Base-by-base conservation (phyloP, 228 moss, liverwort and hornwort species). In the Sphagnum magellanicum region DNA sequence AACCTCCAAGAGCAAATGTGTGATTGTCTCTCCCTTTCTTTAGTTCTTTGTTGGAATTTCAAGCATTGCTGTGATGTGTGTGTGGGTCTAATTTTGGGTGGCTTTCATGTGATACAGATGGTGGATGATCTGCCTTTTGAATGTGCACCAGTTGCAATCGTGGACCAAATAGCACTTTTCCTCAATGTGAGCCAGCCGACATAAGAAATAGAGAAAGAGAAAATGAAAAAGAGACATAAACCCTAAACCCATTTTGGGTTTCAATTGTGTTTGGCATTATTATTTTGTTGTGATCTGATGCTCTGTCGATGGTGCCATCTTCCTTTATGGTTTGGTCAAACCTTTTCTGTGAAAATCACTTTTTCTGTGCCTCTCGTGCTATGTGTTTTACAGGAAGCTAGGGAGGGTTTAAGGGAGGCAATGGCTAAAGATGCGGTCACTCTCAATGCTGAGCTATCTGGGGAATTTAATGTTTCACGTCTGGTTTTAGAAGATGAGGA, bases 51-150 rank as follows among this genome's bases (percentile, higher is more conserved):
- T 3, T 32, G 32, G 32, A 32, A 32, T 32, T 32, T 32, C 0
- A 32, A 32, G 2, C 1, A 32, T 32, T 32, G 32, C 32, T 32
- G 32, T 3, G 12, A 8, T 50, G 6, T 48, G 14, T 72, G 51
- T 52, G 51, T 8, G 1, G 52, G n/a, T 52, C 58, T 49, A 51
- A 62, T 53, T 4, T 17, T 62, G 16, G 53, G 8, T 51, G 7
- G 71, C 49, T 8, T 47, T 70, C 5, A 52, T 8, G 6, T 16
- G 6, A 64, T 71, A 8, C 84, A 94, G 94, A 71, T 63, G 65
- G 79, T 79, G 8, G 79, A 81, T 72, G 91, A 91, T 72, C 77
- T 80, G 67, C 70, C 79, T 6, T 70, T 89, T 47, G 86, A 89
- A 77, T 81, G 74, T 74, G 84, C 81, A 74, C 79, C 91, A 63